Conservation (phyloP, 129 eudicot species). For the Pseudognaphalium luteoalbum region DNA sequence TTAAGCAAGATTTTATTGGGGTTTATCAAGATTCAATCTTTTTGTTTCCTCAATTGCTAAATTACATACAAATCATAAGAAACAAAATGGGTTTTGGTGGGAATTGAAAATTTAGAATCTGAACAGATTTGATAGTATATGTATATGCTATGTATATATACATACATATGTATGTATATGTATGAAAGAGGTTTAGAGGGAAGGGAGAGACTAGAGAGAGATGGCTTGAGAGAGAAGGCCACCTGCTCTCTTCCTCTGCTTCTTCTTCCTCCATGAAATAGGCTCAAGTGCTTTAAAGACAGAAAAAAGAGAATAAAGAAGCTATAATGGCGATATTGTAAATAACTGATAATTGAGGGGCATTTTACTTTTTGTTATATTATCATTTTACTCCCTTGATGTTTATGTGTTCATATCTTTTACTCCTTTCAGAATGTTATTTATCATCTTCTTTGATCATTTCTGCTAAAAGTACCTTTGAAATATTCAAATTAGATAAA, state of each 20-base stretch:
- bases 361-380: background rate
- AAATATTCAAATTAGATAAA: too few species aligned
- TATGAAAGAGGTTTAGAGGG: background rate
- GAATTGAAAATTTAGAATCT: constrained; percentile 17
- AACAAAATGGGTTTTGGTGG: constrained; percentile 22
- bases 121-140: constrained; percentile 15
- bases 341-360: constrained; percentile 29
- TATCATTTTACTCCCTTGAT: constrained; percentile 6
- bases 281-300: constrained; percentile 31
- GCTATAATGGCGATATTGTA: constrained; percentile 30
- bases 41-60: constrained; percentile 19
- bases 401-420: constrained; percentile 14
- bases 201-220: constrained; percentile 44
- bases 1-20: constrained; percentile 14
- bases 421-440: background rate
- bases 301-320: constrained; percentile 40
- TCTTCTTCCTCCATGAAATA: constrained; percentile 37
- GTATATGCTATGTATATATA: background rate
- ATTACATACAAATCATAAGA: constrained; percentile 30
- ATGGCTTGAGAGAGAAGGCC: constrained; percentile 42
- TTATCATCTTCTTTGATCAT: background rate
- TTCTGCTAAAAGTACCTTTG: background rate
- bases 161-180: background rate
- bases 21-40: constrained; percentile 19
- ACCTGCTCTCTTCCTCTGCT: constrained; percentile 49